phyloP scores from a whole-genome alignment of 331 rosid genomes.

The Dryas integrifolia region DNA sequence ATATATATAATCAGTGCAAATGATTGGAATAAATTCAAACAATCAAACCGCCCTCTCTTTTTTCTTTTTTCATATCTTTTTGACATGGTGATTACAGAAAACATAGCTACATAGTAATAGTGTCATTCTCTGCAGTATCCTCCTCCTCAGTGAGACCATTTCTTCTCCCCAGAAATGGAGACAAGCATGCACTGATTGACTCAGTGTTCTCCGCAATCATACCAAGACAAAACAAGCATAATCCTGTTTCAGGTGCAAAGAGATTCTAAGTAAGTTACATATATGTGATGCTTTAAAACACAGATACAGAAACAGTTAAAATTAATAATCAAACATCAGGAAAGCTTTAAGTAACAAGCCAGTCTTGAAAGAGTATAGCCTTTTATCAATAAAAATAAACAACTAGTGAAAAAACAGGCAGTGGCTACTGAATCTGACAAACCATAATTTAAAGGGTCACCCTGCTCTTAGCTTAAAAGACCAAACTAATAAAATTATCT shows the following conservation, averaged over 20 bases:
- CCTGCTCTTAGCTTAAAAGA: not conserved
- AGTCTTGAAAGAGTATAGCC: not conserved
- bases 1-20: no score
- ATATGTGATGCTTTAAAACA: not conserved
- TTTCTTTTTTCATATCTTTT: no score
- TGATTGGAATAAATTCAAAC: no score
- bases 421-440: not conserved
- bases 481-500: not conserved
- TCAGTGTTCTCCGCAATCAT: constrained; percentile 59
- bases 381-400: not conserved
- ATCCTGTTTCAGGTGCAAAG: constrained; percentile 44
- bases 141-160: constrained; percentile 35
- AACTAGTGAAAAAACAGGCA: not conserved
- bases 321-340: no score
- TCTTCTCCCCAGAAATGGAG: constrained; percentile 54
- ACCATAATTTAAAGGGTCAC: not conserved
- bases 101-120: constrained; percentile 35
- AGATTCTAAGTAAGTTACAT: not conserved
- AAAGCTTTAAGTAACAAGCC: not conserved
- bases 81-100: not conserved
- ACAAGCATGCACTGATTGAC: constrained; percentile 41
- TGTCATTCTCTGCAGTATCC: constrained; percentile 43
- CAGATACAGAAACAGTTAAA: not conserved
- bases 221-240: constrained; percentile 81
- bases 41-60: no score